Base-by-base conservation (phyloP, 108 stramenopile genomes). In the Epithemia pelagica region DNA sequence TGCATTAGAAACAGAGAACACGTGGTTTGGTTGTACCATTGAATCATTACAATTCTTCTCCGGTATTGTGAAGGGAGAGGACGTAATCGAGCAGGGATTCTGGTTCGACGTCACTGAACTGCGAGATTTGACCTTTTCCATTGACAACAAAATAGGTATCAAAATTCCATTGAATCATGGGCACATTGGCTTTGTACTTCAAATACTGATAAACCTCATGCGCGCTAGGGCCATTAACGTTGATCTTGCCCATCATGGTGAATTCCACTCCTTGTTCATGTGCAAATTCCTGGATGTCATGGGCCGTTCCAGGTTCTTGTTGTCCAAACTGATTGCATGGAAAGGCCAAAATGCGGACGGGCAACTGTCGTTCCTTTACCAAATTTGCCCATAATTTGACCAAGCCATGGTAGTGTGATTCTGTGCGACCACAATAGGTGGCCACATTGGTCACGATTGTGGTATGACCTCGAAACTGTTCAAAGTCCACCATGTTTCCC, bases 251-350 rank as follows among this genome's bases (percentile, higher is more conserved):
- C 92, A 94, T 94, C 86, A 94, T 89, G 24, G 72, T 81, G 71
- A 88, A 90, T 55, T 90, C 73, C 1, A 88, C 89, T 15, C 92
- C 92, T 68, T 56, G 57, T 7, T 72, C 0, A 51, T 54, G 26
- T 0, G 82, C 87, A 74, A 94, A 94, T 28, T 73, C 28, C 54
- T 77, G 70, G 66, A 90, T 89, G 22, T 70, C 70, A 7, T 78
- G 57, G 54, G 78, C 76, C 32, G 65, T 66, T 20, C 79, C 86
- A 10, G 92, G 89, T 75, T 94, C 89, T 71, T 90, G 87, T 24
- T 77, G 66, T 28, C 92, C 92, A 74, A 94, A 94, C 62, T 94
- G 92, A 67, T 94, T 89, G 76, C 92, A 94, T 0, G 92, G 92
- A 72, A 94, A 94, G 25, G 83, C 83, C 58, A 86, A 61, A 58